A percentile compares a stretch with the other conserved stretches of the same genome.
phyloP scores from a whole-genome alignment of 495 filamentous ascomycete species.

The Trichoderma asperelloides region DNA sequence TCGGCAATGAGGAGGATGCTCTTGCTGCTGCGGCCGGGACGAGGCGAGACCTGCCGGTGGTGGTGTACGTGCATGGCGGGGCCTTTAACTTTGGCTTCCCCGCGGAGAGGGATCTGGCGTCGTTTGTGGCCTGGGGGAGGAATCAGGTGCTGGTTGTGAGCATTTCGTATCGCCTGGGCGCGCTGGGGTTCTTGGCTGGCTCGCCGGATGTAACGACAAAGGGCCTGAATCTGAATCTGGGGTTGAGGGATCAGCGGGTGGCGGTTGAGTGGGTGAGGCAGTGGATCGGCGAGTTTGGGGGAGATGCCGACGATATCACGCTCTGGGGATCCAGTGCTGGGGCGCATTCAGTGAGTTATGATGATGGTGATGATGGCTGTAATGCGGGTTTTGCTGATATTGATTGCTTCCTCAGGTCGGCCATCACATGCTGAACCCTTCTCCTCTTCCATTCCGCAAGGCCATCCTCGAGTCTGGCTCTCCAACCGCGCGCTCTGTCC shows the following conservation, averaged over 20 bases:
- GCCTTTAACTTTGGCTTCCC: constrained; percentile 41
- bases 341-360: constrained; percentile 46
- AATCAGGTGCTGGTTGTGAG: constrained; percentile 49
- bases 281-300: constrained; percentile 10
- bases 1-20: background rate
- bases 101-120: constrained; percentile 36
- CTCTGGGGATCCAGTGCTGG: constrained; percentile 61
- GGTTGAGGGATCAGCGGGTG: constrained; percentile 53
- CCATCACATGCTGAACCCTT: constrained; percentile 45
- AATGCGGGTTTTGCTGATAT: background rate
- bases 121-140: constrained; percentile 44
- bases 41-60: constrained; percentile 42
- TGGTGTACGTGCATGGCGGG: constrained; percentile 50
- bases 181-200: constrained; percentile 59
- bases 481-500: constrained; percentile 51
- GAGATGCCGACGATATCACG: constrained; percentile 53
- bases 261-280: constrained; percentile 9
- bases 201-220: constrained; percentile 25
- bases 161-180: constrained; percentile 61
- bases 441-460: constrained; percentile 44
- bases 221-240: constrained; percentile 52
- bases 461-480: constrained; percentile 58
- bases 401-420: constrained; percentile 38
- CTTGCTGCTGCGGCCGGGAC: background rate
- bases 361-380: too few species aligned